These are phyloP conservation scores for Tetratostichococcus sp. DNA, from an alignment of 139 green algal species.

Conservation along the genomic window DNA sequence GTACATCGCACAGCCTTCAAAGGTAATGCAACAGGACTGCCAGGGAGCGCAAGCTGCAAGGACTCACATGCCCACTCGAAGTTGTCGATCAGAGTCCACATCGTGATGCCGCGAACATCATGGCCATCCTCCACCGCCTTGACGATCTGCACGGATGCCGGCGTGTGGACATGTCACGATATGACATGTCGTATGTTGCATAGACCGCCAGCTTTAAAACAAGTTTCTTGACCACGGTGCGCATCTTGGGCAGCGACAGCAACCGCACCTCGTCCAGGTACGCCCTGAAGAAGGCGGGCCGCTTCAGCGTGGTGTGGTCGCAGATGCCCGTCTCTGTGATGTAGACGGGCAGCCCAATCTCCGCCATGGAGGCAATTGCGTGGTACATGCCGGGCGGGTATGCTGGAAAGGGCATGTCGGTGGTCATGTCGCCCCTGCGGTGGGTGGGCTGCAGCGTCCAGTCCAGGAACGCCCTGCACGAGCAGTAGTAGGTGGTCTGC, in stretches of 20 bases:
- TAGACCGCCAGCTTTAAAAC: no score
- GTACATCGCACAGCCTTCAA: no score
- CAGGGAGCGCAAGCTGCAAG: no score
- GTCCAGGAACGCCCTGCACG: conserved; percentile 39
- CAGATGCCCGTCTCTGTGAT: conserved; percentile 81
- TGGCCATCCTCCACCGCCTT: conserved; percentile 21
- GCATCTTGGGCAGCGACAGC: no score
- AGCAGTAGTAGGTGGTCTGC: background rate
- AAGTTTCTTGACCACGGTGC: no score
- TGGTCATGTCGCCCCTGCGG: conserved; percentile 65
- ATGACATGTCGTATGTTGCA: no score
- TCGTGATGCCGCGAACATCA: conserved; percentile 22
- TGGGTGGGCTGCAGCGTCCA: conserved; percentile 46
- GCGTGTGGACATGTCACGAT: no score
- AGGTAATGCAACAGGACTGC: no score
- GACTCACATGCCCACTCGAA: conserved; percentile 5
- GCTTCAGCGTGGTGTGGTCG: conserved; percentile 47
- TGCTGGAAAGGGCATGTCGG: conserved; percentile 81
- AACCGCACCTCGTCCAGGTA: conserved; percentile 37
- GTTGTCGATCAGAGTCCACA: conserved; percentile 33
- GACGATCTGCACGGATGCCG: conserved; percentile 11
- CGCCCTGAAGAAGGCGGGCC: conserved; percentile 21
- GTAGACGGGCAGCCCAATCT: conserved; percentile 69
- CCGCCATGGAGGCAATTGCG: conserved; percentile 11
- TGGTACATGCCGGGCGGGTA: conserved; percentile 63